Conservation (phyloP, 78 protist genomes). For the Monosiga brevicollis region DNA sequence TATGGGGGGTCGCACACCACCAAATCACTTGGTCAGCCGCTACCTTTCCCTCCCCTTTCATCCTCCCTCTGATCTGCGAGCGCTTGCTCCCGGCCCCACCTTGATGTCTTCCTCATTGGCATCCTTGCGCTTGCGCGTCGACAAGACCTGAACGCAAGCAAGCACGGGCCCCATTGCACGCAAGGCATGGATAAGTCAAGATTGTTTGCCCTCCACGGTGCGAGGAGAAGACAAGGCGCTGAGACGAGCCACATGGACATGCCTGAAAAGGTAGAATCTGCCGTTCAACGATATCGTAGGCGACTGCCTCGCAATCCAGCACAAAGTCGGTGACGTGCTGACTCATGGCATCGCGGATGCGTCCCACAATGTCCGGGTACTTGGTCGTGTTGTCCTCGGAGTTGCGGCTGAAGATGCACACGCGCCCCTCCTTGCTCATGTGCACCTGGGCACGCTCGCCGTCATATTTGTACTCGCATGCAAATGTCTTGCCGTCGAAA, state of each 20-base stretch:
- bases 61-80: too few relatives aligned
- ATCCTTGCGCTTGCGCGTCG: slow-evolving; percentile 74
- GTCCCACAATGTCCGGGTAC: slow-evolving; percentile 83
- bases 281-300: slow-evolving; percentile 46
- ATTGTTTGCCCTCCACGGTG: too few relatives aligned
- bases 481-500: slow-evolving; percentile 59
- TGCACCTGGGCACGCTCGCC: slow-evolving; percentile 87
- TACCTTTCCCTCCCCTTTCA: too few relatives aligned
- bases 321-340: slow-evolving; percentile 29
- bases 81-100: too few relatives aligned
- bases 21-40: too few relatives aligned
- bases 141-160: too few relatives aligned
- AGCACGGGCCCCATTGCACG: too few relatives aligned
- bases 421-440: background rate
- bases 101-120: background rate
- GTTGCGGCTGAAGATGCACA: slow-evolving; percentile 80
- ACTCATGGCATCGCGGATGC: background rate
- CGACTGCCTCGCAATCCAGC: slow-evolving; percentile 92
- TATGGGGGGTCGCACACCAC: too few relatives aligned
- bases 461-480: slow-evolving; percentile 97
- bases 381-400: slow-evolving; percentile 81
- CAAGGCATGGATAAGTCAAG: too few relatives aligned
- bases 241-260: too few relatives aligned
- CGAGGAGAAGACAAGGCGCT: too few relatives aligned
- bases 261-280: slow-evolving; percentile 90